A percentile compares a stretch with the other conserved stretches of the same genome.
These are phyloP conservation scores for Zanthoxylum bungeanum DNA, from an alignment of 345 rosid genomes.

Conservation along the genomic window DNA sequence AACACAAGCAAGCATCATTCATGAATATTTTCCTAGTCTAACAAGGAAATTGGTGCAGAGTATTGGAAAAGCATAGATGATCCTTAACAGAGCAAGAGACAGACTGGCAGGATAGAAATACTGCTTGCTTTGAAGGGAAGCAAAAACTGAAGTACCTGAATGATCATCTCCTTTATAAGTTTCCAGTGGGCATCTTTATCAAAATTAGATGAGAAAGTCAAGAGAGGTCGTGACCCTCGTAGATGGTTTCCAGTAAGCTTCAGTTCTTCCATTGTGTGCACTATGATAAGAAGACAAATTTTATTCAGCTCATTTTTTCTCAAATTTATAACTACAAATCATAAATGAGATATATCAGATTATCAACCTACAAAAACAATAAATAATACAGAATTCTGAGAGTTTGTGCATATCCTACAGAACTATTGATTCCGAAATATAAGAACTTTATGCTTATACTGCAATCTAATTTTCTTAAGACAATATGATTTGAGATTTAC, in stretches of 20 bases:
- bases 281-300: constrained; percentile 31
- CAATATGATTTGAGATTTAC: background rate
- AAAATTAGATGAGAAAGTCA: constrained; percentile 84
- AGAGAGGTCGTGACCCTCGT: constrained; percentile 76
- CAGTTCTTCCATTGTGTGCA: constrained; percentile 95
- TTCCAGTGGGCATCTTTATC: constrained; percentile 87
- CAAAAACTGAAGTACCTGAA: constrained; percentile 43
- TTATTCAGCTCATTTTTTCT: background rate
- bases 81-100: background rate
- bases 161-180: constrained; percentile 85
- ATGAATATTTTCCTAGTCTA: background rate
- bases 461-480: background rate
- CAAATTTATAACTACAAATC: background rate
- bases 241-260: constrained; percentile 97
- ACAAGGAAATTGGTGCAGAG: too few species aligned
- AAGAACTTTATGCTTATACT: background rate
- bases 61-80: background rate
- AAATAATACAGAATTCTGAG: background rate
- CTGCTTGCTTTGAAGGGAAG: background rate
- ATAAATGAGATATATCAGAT: background rate
- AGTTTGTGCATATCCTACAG: background rate
- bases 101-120: background rate
- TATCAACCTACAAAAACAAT: too few species aligned
- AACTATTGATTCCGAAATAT: background rate
- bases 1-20: background rate